Evolutionary conservation across 1,284 basidiomycete species (phyloP).

Genomic region (Bondarzewia mesenterica): DNA sequence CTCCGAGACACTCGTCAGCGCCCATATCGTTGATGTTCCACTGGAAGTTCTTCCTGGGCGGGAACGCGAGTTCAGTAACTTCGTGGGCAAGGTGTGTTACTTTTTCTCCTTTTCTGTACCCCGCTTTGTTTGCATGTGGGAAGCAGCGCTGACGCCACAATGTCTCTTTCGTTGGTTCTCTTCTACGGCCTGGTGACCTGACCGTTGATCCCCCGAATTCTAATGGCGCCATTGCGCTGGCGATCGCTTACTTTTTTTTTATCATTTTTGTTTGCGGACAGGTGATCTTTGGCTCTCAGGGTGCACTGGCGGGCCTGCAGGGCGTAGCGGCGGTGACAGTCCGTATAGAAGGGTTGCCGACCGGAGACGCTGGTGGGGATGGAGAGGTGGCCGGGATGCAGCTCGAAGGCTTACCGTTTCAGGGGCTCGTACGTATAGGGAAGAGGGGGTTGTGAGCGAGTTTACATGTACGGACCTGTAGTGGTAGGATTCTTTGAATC

Average conservation of each 20-base stretch:
- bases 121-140: not conserved
- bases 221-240: no score
- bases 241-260: no score
- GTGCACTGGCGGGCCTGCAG: slow-evolving; percentile 61
- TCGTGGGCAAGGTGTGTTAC: slow-evolving; percentile 57
- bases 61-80: slow-evolving; percentile 62
- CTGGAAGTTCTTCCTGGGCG: slow-evolving; percentile 68
- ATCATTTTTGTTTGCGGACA: slow-evolving; percentile 20
- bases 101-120: not conserved
- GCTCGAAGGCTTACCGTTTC: slow-evolving; percentile 55
- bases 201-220: no score
- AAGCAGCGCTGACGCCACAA: no score
- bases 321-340: slow-evolving; percentile 58
- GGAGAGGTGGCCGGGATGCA: slow-evolving; percentile 34
- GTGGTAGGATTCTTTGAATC: no score
- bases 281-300: slow-evolving; percentile 59
- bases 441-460: slow-evolving; percentile 31
- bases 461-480: no score
- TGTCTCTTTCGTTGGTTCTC: not conserved
- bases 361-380: not conserved
- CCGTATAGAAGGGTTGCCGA: slow-evolving; percentile 52
- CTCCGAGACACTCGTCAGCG: slow-evolving; percentile 46
- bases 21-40: slow-evolving; percentile 62
- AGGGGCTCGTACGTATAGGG: slow-evolving; percentile 55
- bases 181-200: not conserved